These are phyloP conservation scores for Pichia terricola DNA, from an alignment of 1,139 yeast genomes.

Conservation along the genomic window DNA sequence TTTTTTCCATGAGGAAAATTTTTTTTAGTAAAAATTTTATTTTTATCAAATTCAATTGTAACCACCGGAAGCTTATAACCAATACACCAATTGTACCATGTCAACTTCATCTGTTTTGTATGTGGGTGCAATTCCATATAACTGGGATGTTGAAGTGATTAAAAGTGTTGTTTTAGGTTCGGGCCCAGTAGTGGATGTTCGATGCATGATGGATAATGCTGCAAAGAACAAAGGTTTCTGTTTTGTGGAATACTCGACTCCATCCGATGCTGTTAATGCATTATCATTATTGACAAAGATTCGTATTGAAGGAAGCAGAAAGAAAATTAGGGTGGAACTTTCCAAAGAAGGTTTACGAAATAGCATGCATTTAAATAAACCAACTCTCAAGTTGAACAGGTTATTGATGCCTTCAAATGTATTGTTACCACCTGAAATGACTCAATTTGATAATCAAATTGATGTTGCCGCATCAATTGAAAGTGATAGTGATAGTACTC, in stretches of 20 bases:
- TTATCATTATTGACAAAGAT: slow-evolving; percentile 35
- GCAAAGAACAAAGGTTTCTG: slow-evolving; percentile 61
- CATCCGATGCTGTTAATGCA: slow-evolving; percentile 45
- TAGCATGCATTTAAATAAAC: slow-evolving; percentile 30
- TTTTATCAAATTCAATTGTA: background rate
- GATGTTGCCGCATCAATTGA: background rate
- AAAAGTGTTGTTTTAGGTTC: slow-evolving; percentile 55
- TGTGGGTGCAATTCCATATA: slow-evolving; percentile 55
- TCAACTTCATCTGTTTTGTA: slow-evolving; percentile 33
- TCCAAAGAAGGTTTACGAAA: slow-evolving; percentile 52
- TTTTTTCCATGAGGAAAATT: too few relatives aligned
- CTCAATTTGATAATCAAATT: background rate
- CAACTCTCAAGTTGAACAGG: slow-evolving; percentile 34
- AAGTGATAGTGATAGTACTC: background rate
- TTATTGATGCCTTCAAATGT: slow-evolving; percentile 44
- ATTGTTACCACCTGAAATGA: slow-evolving; percentile 44
- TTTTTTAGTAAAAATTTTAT: too few relatives aligned
- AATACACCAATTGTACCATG: background rate
- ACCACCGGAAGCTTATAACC: background rate
- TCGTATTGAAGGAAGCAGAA: slow-evolving; percentile 31
- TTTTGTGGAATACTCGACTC: slow-evolving; percentile 46
- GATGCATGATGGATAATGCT: slow-evolving; percentile 51
- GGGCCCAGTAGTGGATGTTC: slow-evolving; percentile 52
- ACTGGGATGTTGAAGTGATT: slow-evolving; percentile 50
- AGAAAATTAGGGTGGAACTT: slow-evolving; percentile 43